phyloP scores from a whole-genome alignment of 768 basidiomycete genomes.

The Suillus paluster region DNA sequence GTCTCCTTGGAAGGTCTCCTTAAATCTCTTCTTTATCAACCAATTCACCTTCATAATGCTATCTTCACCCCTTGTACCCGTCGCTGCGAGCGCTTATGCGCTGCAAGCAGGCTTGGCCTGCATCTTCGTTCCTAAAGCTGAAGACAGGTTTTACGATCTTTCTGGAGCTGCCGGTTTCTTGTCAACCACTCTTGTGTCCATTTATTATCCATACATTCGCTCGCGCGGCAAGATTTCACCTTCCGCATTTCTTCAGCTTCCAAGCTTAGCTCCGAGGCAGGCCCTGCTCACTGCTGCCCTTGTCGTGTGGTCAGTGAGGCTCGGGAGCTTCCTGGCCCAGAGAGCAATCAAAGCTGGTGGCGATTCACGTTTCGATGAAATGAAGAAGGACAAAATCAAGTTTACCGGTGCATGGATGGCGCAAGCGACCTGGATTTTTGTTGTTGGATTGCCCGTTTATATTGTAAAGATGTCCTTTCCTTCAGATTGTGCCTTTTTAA shows the following conservation, averaged over 20 bases:
- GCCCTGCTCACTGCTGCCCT: constrained; percentile 60
- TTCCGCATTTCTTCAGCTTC: constrained; percentile 49
- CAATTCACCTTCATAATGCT: constrained; percentile 16
- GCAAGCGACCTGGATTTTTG: constrained; percentile 69
- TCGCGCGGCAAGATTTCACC: constrained; percentile 45
- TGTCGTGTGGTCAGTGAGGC: constrained; percentile 61
- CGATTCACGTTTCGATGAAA: constrained; percentile 67
- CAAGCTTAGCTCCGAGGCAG: constrained; percentile 53
- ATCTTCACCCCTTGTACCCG: constrained; percentile 58
- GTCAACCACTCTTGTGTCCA: constrained; percentile 58
- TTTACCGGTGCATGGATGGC: constrained; percentile 68
- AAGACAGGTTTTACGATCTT: constrained; percentile 71
- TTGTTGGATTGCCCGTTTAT: constrained; percentile 73
- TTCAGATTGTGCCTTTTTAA: not conserved
- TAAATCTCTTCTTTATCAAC: not conserved
- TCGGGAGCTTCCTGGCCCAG: constrained; percentile 64
- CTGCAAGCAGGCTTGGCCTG: constrained; percentile 57
- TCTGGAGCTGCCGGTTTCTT: constrained; percentile 70
- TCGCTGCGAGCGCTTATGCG: constrained; percentile 51
- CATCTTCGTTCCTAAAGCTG: constrained; percentile 66
- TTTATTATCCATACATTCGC: constrained; percentile 64
- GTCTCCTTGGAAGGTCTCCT: not conserved
- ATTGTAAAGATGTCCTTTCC: constrained; percentile 36
- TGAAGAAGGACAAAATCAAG: constrained; percentile 48
- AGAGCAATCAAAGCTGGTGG: constrained; percentile 57